Conservation (phyloP, 2,329 filamentous ascomycete genomes). For the Harringtonia aguacate region DNA sequence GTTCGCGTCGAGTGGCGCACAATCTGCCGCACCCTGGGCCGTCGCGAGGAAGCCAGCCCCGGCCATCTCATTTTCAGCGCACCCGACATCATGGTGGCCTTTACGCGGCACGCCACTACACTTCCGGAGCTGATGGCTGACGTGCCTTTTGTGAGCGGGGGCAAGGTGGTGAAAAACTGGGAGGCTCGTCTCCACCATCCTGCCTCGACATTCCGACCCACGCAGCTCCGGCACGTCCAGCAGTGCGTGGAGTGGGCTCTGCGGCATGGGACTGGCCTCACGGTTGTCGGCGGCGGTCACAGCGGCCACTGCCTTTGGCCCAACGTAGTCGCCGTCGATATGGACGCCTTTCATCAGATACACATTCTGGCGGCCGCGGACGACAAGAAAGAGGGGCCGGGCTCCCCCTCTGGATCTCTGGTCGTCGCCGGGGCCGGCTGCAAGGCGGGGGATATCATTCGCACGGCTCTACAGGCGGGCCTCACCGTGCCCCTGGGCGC, state of each 20-base stretch:
- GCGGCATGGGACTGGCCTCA: slow-evolving; percentile 30
- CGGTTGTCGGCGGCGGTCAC: slow-evolving; percentile 47
- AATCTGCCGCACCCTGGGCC: slow-evolving; percentile 37
- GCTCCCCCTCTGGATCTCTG: slow-evolving; percentile 16
- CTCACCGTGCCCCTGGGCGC: slow-evolving; percentile 48
- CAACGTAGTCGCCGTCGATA: slow-evolving; percentile 45
- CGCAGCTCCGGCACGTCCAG: slow-evolving; percentile 36
- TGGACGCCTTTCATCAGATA: slow-evolving; percentile 42
- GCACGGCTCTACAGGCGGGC: slow-evolving; percentile 30
- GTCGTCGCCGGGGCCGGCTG: slow-evolving; percentile 45
- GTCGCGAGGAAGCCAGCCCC: slow-evolving; percentile 16
- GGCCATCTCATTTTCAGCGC: slow-evolving; percentile 33
- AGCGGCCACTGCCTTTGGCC: slow-evolving; percentile 46
- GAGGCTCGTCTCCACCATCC: slow-evolving; percentile 35
- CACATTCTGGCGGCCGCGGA: slow-evolving; percentile 27
- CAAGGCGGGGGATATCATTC: slow-evolving; percentile 42
- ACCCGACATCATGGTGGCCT: slow-evolving; percentile 39
- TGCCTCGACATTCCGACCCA: slow-evolving; percentile 34
- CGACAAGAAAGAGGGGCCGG: too few relatives aligned
- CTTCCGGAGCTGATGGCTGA: slow-evolving; percentile 30
- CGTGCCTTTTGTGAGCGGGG: slow-evolving; percentile 23
- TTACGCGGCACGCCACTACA: slow-evolving; percentile 32
- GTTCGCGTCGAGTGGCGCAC: slow-evolving; percentile 33
- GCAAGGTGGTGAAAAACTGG: slow-evolving; percentile 34
- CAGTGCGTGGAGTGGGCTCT: slow-evolving; percentile 46